Conservation (phyloP, 768 basidiomycete species). For the Xerocomellus chrysenteron region DNA sequence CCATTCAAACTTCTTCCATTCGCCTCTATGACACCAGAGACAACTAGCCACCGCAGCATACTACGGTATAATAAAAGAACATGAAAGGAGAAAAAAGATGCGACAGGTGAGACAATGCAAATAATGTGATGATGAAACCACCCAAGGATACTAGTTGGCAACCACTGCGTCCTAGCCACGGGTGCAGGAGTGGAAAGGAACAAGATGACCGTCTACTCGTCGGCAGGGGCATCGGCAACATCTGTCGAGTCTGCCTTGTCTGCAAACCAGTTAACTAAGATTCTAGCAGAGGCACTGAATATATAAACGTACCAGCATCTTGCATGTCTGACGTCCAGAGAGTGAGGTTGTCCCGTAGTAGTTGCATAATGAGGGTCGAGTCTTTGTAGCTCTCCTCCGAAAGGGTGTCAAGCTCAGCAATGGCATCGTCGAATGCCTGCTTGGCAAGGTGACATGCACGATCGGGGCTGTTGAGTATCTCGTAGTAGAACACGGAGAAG, state of each 20-base stretch:
- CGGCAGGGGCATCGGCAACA: conserved; percentile 60
- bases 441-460: conserved; percentile 98
- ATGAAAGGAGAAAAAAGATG: conserved; percentile 30
- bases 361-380: conserved; percentile 95
- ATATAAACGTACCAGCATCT: conserved; percentile 67
- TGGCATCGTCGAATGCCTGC: conserved; percentile 98
- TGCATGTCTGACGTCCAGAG: conserved; percentile 99
- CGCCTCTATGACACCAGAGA: conserved; percentile 33
- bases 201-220: conserved; percentile 50
- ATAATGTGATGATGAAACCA: conserved; percentile 29
- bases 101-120: conserved; percentile 33
- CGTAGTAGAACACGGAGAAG: conserved; percentile 99
- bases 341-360: conserved; percentile 95
- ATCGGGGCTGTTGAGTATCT: conserved; percentile 98
- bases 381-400: conserved; percentile 99
- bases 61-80: conserved; percentile 38
- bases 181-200: conserved; percentile 19
- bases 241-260: conserved; percentile 78
- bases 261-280: conserved; percentile 30
- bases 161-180: conserved; percentile 8
- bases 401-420: conserved; percentile 97
- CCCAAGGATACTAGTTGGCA: conserved; percentile 13
- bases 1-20: conserved; percentile 35
- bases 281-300: conserved; percentile 3
- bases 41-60: conserved; percentile 32